Conservation (phyloP, 2,329 filamentous ascomycete species). For the Cladosporium halotolerans region DNA sequence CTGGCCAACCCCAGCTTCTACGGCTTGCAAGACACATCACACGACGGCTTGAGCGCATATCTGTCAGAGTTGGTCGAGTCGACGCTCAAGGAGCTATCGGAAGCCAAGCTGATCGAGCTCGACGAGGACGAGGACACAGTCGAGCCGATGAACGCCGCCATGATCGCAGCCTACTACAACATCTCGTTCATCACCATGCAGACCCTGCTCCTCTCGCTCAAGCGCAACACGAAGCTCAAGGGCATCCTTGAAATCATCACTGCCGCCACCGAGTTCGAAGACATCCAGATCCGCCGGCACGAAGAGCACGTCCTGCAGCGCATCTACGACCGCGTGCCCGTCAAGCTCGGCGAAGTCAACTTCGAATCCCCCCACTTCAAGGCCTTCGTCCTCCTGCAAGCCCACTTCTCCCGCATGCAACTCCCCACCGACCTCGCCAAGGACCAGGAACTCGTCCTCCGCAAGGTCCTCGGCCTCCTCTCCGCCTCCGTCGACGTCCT, state of each 20-base stretch:
- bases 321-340: constrained; percentile 89
- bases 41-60: constrained; percentile 89
- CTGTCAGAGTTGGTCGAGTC: constrained; percentile 91
- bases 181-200: constrained; percentile 99
- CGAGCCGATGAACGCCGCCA: constrained; percentile 85
- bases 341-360: constrained; percentile 83
- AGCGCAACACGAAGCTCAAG: constrained; percentile 86
- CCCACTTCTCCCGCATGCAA: constrained; percentile 96
- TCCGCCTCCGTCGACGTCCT: constrained; percentile 92
- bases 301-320: constrained; percentile 82
- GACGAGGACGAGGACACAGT: constrained; percentile 84
- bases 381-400: constrained; percentile 91
- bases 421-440: constrained; percentile 91
- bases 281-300: constrained; percentile 87
- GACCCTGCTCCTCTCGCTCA: constrained; percentile 89
- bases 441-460: constrained; percentile 83
- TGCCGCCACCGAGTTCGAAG: constrained; percentile 92
- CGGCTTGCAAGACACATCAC: constrained; percentile 76
- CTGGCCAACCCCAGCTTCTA: constrained; percentile 97
- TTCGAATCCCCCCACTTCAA: constrained; percentile 98
- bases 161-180: constrained; percentile 99
- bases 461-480: constrained; percentile 78
- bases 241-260: constrained; percentile 95
- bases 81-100: constrained; percentile 80
- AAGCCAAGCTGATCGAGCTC: constrained; percentile 92